These are phyloP conservation scores for Bremia lactucae DNA, from an alignment of 352 stramenopile species.

Conservation along the genomic window DNA sequence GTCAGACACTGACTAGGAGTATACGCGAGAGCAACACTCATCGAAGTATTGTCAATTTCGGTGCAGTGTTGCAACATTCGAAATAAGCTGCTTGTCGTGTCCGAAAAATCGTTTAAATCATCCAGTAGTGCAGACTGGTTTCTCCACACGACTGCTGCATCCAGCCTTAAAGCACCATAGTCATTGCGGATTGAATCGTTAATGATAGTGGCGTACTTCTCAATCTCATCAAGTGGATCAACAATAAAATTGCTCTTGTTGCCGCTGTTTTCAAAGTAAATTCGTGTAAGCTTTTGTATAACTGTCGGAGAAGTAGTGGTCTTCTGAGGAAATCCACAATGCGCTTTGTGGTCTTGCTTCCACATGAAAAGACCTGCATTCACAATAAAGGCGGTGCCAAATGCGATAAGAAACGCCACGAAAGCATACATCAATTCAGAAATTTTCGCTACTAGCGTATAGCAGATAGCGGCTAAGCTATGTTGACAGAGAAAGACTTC, in stretches of 20 bases:
- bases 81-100: slow-evolving; percentile 19
- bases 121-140: slow-evolving; percentile 17
- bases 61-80: slow-evolving; percentile 25
- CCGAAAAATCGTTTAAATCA: slow-evolving; percentile 12
- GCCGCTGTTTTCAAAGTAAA: slow-evolving; percentile 21
- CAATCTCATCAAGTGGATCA: slow-evolving; percentile 16
- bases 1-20: slow-evolving; percentile 18
- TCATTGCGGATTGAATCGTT: slow-evolving; percentile 24
- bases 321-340: slow-evolving; percentile 3
- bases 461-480: slow-evolving; percentile 28
- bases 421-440: slow-evolving; percentile 23
- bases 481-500: slow-evolving; percentile 36
- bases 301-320: slow-evolving; percentile 1
- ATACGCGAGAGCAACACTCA: not conserved
- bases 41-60: not conserved
- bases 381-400: slow-evolving; percentile 19
- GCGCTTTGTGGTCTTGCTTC: slow-evolving; percentile 25
- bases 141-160: slow-evolving; percentile 17
- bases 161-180: slow-evolving; percentile 15
- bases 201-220: slow-evolving; percentile 21
- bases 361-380: slow-evolving; percentile 31
- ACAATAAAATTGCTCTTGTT: slow-evolving; percentile 16
- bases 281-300: slow-evolving; percentile 15
- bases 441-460: slow-evolving; percentile 27
- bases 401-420: slow-evolving; percentile 31